Evolutionary conservation across 345 rosid species (phyloP), one percentile per base, ranked within the genome.

Genomic region (Sapria himalayana): DNA sequence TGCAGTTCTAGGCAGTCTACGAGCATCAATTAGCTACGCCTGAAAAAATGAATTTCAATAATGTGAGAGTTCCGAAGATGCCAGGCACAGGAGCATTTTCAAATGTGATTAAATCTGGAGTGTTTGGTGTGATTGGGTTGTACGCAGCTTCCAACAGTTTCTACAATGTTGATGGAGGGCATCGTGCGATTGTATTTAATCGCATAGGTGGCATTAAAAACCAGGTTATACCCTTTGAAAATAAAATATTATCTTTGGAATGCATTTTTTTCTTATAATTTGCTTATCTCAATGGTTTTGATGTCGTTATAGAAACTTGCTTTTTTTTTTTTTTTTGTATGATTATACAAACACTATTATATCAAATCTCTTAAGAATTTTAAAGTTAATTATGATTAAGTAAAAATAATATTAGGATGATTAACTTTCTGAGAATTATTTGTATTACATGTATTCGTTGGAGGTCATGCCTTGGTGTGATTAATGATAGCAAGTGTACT

Each of bases 101-200:
- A 29, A 52, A 73, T 39, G 39, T 86, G 65, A 34, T 86, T 52
- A 81, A 70, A 77, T 33, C 76, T 17, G 81, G 85, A 45, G 48
- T 75, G 22, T 22, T 81, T 21, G 85, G 89, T 56, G 85, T 76
- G 7, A 47, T 86, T 39, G 89, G 74, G 32, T 22, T 78, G 43
- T 86, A 86, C 51, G 89, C 70, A 25, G 71, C 62, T 31, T 44
- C 66, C 9, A 73, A 70, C 48, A 70, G 71, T 52, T 76, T 76
- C 46, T 77, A 77, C 68, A 77, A 77, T 34, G 78, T 77, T 39
- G 78, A 77, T 9, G 86, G 81, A 44, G 81, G 81, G 34, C 78
- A 77, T 47, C 61, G 86, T 15, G 86, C 86, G 1, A 67, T 77
- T 36, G 38, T 77, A 51, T 77, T 73, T 60, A 77, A 77, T 49